Conservation (phyloP, 1,139 yeast species). For the Suhomyces yuchorum region DNA sequence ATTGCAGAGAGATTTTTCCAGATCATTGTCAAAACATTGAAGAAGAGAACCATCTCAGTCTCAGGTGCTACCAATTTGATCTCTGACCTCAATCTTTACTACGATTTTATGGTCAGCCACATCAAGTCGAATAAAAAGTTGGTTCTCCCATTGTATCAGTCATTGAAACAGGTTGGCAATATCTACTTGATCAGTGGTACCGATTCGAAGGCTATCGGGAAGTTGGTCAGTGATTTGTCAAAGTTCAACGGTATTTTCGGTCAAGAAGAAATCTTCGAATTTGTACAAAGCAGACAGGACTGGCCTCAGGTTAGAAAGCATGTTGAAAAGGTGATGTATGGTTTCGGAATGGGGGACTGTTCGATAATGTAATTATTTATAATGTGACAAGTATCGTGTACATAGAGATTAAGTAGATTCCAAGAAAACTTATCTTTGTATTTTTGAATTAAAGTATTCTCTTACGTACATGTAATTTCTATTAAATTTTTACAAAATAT, state of each 20-base stretch:
- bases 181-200: conserved; percentile 74
- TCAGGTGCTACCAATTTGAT: conserved; percentile 82
- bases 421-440: no score
- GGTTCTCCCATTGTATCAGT: conserved; percentile 74
- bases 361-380: conserved; percentile 39
- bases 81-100: conserved; percentile 72
- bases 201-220: conserved; percentile 82
- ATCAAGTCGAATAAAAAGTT: conserved; percentile 63
- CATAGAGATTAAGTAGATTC: neutral
- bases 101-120: conserved; percentile 63
- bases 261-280: conserved; percentile 91
- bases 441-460: neutral
- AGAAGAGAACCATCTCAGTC: conserved; percentile 68
- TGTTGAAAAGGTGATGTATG: conserved; percentile 95
- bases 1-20: conserved; percentile 86
- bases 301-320: conserved; percentile 77
- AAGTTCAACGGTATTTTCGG: conserved; percentile 87
- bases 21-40: conserved; percentile 70
- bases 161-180: conserved; percentile 83
- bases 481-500: no score
- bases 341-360: conserved; percentile 75
- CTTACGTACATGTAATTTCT: no score
- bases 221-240: conserved; percentile 77
- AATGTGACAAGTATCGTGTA: neutral
- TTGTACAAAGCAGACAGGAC: conserved; percentile 84